A percentile compares a stretch with the other conserved stretches of the same genome.
Conservation (phyloP, 768 basidiomycete genomes). For the Cystobasidium onofrii region DNA sequence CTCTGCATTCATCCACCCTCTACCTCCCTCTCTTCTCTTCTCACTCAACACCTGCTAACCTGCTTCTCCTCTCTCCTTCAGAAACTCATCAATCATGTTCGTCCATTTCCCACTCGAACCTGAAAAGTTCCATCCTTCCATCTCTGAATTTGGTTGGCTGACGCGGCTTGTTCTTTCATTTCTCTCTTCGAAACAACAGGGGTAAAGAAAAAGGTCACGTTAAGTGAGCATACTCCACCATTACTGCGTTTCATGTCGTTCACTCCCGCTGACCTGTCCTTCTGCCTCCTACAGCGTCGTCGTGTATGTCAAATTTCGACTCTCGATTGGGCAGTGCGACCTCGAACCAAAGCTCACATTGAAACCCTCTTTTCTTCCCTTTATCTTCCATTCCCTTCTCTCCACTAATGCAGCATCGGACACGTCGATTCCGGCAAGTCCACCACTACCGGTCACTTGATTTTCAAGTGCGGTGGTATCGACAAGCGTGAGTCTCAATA, state of each 20-base stretch:
- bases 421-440: constrained; percentile 99
- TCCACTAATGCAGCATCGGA: constrained; percentile 48
- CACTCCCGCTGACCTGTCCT: neutral
- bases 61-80: neutral
- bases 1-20: neutral
- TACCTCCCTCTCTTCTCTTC: neutral
- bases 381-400: neutral
- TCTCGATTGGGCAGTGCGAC: neutral
- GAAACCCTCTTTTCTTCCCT: neutral
- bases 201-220: constrained; percentile 29
- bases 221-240: constrained; percentile 20
- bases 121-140: neutral
- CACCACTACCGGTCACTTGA: constrained; percentile 99
- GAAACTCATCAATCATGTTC: constrained; percentile 1
- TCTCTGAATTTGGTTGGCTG: neutral
- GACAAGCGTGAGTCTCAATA: constrained; percentile 75
- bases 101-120: neutral
- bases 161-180: neutral
- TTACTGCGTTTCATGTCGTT: neutral
- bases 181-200: neutral
- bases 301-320: constrained; percentile 28
- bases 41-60: neutral
- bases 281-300: constrained; percentile 28
- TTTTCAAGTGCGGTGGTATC: constrained; percentile 99
- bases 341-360: neutral